A percentile compares a stretch with the other conserved stretches of the same genome.
Evolutionary conservation across 441 rosid genomes (phyloP).

Genomic region (Bocquillonia castaneifolia): DNA sequence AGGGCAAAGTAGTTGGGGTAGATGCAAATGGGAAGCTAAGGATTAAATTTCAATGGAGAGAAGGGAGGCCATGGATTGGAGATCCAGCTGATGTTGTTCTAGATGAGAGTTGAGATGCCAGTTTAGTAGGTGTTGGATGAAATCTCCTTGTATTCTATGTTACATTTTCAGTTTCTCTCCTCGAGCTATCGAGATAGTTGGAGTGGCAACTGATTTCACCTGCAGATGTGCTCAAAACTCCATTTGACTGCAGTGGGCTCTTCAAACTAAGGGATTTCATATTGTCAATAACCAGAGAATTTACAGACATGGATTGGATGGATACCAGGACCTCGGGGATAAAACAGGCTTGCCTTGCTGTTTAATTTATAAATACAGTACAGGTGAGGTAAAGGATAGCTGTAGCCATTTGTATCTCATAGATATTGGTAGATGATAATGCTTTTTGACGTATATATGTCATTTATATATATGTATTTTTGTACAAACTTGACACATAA

Average conservation of each 20-base stretch:
- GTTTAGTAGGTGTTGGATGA: conserved; percentile 1
- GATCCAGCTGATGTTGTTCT: conserved; percentile 93
- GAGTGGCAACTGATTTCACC: conserved; percentile 16
- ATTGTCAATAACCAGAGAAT: conserved; percentile 30
- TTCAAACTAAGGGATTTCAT: conserved; percentile 6
- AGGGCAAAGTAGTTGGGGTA: conserved; percentile 83
- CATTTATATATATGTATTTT: conserved; percentile 29
- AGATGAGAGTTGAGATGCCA: conserved; percentile 41
- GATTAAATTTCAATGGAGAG: conserved; percentile 93
- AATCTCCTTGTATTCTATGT: conserved; percentile 6
- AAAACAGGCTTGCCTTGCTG: conserved; percentile 27
- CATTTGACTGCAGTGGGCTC: conserved; percentile 9
- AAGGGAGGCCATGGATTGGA: conserved; percentile 94
- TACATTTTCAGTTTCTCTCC: conserved; percentile 21
- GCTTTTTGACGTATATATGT: conserved; percentile 38
- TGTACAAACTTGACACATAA: conserved; percentile 28
- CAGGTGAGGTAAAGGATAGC: conserved; percentile 23
- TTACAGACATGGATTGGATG: conserved; percentile 29
- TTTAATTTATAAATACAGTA: conserved; percentile 28
- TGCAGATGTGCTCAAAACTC: conserved; percentile 15
- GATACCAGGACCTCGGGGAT: conserved; percentile 23
- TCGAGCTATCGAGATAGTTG: conserved; percentile 8
- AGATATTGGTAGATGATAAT: conserved; percentile 28
- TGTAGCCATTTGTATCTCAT: conserved; percentile 37
- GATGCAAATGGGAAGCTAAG: conserved; percentile 93